Percentiles rank a stretch among this genome's conserved stretches.
phyloP scores from a whole-genome alignment of 1,284 basidiomycete species.

The Ganoderma lucidum region DNA sequence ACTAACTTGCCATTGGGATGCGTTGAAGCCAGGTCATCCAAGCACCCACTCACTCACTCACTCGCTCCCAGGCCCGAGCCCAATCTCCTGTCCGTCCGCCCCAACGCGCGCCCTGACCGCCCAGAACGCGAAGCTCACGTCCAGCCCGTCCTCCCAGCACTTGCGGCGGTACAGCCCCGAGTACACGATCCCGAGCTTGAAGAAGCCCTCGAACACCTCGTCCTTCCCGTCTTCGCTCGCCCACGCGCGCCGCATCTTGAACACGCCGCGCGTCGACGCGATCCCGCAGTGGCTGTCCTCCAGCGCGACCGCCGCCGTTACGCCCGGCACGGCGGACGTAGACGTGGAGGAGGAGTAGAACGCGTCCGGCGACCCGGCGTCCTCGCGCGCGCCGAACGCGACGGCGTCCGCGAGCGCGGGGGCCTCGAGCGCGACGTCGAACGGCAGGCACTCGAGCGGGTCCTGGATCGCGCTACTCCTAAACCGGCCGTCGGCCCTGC shows the following conservation, averaged over 20 bases:
- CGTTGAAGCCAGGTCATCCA: too few relatives aligned
- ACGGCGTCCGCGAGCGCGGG: not conserved
- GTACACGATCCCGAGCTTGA: not conserved
- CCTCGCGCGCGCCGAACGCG: not conserved
- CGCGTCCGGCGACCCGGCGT: not conserved
- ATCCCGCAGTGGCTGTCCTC: not conserved
- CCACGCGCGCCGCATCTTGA: conserved; percentile 6
- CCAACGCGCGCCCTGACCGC: not conserved
- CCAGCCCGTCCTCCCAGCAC: not conserved
- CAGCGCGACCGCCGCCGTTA: not conserved
- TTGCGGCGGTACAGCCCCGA: conserved; percentile 1
- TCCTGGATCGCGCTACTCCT: not conserved
- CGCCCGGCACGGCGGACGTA: not conserved
- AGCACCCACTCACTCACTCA: not conserved
- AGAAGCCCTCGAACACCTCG: conserved; percentile 1
- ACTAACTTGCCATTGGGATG: too few relatives aligned
- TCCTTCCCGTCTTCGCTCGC: not conserved
- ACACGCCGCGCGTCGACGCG: not conserved
- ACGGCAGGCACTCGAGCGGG: not conserved
- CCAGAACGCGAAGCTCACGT: not conserved
- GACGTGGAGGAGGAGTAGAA: not conserved
- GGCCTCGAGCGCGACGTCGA: not conserved
- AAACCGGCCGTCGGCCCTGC: not conserved
- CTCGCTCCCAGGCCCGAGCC: not conserved
- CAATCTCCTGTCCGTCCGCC: not conserved